A percentile compares a stretch with the other conserved stretches of the same genome.
phyloP scores from a whole-genome alignment of 2,329 filamentous ascomycete genomes.

The Didymella arachidicola region DNA sequence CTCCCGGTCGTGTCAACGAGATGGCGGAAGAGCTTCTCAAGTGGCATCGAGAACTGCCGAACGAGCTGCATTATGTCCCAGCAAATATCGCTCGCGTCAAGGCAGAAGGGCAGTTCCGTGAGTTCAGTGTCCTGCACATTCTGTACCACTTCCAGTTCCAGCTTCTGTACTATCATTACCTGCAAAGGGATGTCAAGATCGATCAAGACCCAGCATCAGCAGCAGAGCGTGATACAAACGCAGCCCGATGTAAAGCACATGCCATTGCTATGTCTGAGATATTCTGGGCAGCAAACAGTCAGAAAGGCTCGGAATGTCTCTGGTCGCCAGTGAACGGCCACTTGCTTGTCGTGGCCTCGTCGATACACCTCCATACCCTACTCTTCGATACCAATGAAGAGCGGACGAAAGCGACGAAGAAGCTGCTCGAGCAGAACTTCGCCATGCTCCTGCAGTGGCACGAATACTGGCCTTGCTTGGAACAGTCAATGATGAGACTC shows the following conservation, averaged over 20 bases:
- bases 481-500: conserved; percentile 11
- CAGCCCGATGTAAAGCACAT: conserved; percentile 13
- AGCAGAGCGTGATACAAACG: conserved; percentile 1
- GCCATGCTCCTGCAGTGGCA: conserved; percentile 13
- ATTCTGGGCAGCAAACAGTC: conserved; percentile 5
- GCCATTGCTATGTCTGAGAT: conserved; percentile 11
- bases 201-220: conserved; percentile 1
- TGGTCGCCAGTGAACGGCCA: conserved; percentile 17
- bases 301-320: conserved; percentile 12
- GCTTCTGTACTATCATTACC: conserved; percentile 14
- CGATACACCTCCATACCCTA: conserved; percentile 11
- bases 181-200: conserved; percentile 6
- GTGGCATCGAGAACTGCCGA: conserved; percentile 6
- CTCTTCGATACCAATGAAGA: conserved; percentile 10
- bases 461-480: conserved; percentile 14
- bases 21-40: conserved; percentile 11
- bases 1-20: conserved; percentile 10
- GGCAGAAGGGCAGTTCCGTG: conserved; percentile 7
- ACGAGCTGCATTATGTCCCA: not conserved
- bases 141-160: conserved; percentile 17
- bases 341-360: conserved; percentile 13
- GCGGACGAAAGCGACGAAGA: not conserved
- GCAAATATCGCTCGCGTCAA: conserved; percentile 10
- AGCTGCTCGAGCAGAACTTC: conserved; percentile 12
- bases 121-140: conserved; percentile 10